Base-by-base conservation (phyloP, 2,329 filamentous ascomycete species). In the Davidsoniella eucalypti region DNA sequence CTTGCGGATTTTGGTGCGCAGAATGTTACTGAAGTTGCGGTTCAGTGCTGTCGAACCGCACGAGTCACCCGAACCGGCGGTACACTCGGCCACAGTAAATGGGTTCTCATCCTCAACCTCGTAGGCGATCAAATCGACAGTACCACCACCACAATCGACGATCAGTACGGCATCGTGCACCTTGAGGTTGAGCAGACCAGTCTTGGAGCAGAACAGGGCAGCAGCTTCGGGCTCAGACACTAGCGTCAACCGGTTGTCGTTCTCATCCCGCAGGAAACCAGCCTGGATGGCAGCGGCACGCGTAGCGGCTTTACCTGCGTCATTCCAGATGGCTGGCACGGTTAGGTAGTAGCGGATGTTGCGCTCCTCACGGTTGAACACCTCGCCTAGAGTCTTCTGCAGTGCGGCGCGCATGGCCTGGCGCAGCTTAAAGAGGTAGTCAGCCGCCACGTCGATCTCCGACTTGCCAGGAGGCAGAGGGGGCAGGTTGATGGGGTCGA, bases 261-360 rank as follows among this genome's bases (percentile, higher is more conserved):
- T 95, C 68, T 96, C 90, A 61, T 96, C 92, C 53, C 90, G 82
- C 50, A 96, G 73, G 72, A 95, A 96, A 44, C 92, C 92, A 54
- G 92, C 92, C 67, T 96, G 90, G 57, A 96, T 94, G 56, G 92
- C 92, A 21, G 92, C 92, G 14, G 88, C 86, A 69, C 92, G 80
- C 12, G 92, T 96, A 38, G 92, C 92, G 52, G 92, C 92, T 69
- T 98, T 98, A 58, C 88, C 92, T 43, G 92, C 90, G 69, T 96
- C 92, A 65, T 96, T 96, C 92, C 92, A 96, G 58, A 98, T 96
- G 58, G 92, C 92, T 17, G 92, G 92, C n/a, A 98, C 92, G 2
- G 92, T 98, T 58, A 98, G 72, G 65, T 95, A 96, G 68, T 96
- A 96, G 58, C 87, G 79, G 59, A 96, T 98, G 65, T 96, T 96